These are phyloP conservation scores for Botrytis sinoallii DNA, from an alignment of 2,329 filamentous ascomycete species.

Conservation along the genomic window DNA sequence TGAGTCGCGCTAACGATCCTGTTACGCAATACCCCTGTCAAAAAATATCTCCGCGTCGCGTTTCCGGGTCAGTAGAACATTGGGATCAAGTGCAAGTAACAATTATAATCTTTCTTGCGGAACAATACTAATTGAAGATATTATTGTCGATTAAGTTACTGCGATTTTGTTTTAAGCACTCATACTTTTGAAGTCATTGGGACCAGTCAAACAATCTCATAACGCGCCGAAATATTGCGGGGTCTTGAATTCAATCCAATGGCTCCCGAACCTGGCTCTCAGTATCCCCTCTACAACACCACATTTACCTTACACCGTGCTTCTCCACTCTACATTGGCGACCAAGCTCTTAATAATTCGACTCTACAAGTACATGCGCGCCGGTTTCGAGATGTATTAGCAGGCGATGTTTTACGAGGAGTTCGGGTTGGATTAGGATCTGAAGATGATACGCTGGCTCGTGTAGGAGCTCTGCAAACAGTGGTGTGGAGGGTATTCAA, in stretches of 20 bases:
- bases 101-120: not conserved
- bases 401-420: constrained; percentile 45
- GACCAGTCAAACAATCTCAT: not conserved
- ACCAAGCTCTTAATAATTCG: constrained; percentile 37
- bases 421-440: constrained; percentile 43
- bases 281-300: constrained; percentile 45
- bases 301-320: constrained; percentile 45
- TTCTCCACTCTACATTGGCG: constrained; percentile 45
- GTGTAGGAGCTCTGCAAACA: constrained; percentile 42
- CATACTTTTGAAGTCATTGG: not conserved
- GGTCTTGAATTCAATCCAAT: constrained; percentile 3
- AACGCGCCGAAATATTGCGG: not conserved
- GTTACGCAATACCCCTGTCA: not conserved
- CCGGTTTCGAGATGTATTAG: constrained; percentile 44
- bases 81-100: not conserved
- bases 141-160: not conserved
- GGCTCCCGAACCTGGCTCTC: constrained; percentile 9
- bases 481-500: constrained; percentile 44
- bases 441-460: constrained; percentile 38
- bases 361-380: constrained; percentile 41
- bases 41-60: not conserved
- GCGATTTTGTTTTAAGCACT: not conserved
- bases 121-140: not conserved
- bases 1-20: not conserved
- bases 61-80: not conserved